Evolutionary conservation across 106 monocot genomes (phyloP).

Genomic region (Allium sativum): DNA sequence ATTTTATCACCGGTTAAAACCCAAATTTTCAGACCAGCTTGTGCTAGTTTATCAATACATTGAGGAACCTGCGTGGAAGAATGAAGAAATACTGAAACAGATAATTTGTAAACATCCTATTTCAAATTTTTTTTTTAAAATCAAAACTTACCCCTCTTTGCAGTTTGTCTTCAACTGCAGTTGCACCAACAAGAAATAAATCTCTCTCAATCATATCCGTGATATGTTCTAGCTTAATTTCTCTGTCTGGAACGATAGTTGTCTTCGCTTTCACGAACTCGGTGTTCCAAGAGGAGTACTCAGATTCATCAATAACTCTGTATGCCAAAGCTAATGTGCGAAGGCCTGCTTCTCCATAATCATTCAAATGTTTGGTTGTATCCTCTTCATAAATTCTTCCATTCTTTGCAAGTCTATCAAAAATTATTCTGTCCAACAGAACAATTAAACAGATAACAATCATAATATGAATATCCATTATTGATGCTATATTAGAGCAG

Average conservation of each 20-base stretch:
- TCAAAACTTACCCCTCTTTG: constrained; percentile 47
- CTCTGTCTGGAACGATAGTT: constrained; percentile 43
- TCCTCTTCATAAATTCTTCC: constrained; percentile 22
- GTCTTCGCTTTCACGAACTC: constrained; percentile 34
- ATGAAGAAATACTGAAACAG: background rate
- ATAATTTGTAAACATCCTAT: constrained; percentile 6
- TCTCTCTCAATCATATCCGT: constrained; percentile 58
- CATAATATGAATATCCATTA: no score
- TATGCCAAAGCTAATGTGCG: constrained; percentile 61
- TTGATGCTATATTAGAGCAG: no score
- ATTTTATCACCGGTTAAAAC: constrained; percentile 77
- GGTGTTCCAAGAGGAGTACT: constrained; percentile 39
- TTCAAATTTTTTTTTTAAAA: background rate
- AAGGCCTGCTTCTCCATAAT: constrained; percentile 58
- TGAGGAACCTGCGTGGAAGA: constrained; percentile 43
- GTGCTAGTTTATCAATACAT: constrained; percentile 73
- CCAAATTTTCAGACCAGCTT: constrained; percentile 84
- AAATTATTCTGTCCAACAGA: constrained; percentile 47
- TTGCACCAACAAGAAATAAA: constrained; percentile 66
- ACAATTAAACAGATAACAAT: background rate
- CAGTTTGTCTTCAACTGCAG: constrained; percentile 73
- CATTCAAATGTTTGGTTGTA: constrained; percentile 37
- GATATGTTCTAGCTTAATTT: constrained; percentile 35
- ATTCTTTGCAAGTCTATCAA: constrained; percentile 51
- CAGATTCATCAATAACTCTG: constrained; percentile 37